Conservation (phyloP, 2,329 filamentous ascomycete species). For the Aspergillus pseudoterreus region DNA sequence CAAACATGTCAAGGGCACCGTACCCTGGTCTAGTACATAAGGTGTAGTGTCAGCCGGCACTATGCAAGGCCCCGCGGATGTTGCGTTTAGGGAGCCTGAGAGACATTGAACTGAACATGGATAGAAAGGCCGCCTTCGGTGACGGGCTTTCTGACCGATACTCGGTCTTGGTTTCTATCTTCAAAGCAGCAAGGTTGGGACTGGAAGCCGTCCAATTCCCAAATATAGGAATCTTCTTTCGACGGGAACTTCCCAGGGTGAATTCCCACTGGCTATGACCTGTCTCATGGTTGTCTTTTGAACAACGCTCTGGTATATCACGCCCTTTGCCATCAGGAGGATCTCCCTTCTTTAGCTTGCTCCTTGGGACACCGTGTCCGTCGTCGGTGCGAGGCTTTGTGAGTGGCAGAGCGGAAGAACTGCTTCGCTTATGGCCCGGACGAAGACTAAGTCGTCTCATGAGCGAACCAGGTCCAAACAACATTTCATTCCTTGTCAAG, state of each 20-base stretch:
- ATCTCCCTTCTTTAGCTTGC: not conserved
- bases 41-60: slow-evolving; percentile 11
- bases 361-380: not conserved
- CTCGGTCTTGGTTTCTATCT: slow-evolving; percentile 3
- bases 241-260: too few species aligned
- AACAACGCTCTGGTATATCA: too few species aligned
- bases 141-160: slow-evolving; percentile 2
- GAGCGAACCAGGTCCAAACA: slow-evolving; percentile 71
- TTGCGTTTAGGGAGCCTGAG: slow-evolving; percentile 11
- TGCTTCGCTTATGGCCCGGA: slow-evolving; percentile 66
- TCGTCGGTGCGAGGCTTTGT: not conserved
- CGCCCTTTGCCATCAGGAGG: not conserved
- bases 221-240: too few species aligned
- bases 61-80: slow-evolving; percentile 7
- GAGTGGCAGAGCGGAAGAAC: slow-evolving; percentile 44
- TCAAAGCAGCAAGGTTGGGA: not conserved
- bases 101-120: slow-evolving; percentile 19
- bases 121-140: slow-evolving; percentile 13
- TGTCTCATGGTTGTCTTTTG: too few species aligned
- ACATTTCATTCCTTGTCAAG: slow-evolving; percentile 62
- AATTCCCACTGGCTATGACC: too few species aligned
- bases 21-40: not conserved
- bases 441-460: slow-evolving; percentile 84
- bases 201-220: not conserved
- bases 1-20: not conserved